Evolutionary conservation across 2,329 filamentous ascomycete species (phyloP).

Genomic region (Fusarium nematophilum): DNA sequence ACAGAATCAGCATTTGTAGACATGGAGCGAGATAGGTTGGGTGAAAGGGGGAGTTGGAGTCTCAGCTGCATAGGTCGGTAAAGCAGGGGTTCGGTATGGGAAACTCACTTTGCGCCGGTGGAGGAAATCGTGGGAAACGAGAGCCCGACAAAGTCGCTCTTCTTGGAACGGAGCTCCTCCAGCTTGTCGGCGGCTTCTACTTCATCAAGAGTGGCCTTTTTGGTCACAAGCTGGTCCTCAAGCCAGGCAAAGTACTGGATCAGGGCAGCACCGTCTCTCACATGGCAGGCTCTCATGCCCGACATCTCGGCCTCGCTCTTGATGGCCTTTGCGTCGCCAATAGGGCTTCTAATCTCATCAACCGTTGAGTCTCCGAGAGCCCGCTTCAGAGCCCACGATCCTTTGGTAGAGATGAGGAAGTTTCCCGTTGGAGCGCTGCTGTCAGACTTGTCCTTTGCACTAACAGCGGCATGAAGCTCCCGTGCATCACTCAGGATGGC

Average conservation of each 20-base stretch:
- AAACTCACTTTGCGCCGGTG: slow-evolving; percentile 77
- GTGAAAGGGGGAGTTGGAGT: neutral
- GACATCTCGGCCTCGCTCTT: slow-evolving; percentile 92
- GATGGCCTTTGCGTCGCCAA: slow-evolving; percentile 91
- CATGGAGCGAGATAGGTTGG: neutral
- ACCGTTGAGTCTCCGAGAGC: slow-evolving; percentile 86
- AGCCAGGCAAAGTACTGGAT: slow-evolving; percentile 97
- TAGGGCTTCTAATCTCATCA: slow-evolving; percentile 86
- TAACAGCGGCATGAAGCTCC: slow-evolving; percentile 59
- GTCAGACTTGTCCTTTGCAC: slow-evolving; percentile 52
- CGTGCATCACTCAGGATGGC: slow-evolving; percentile 83
- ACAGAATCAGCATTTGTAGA: slow-evolving; percentile 6
- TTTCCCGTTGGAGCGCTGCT: slow-evolving; percentile 61
- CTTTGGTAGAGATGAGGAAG: slow-evolving; percentile 87
- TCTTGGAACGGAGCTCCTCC: slow-evolving; percentile 75
- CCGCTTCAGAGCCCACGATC: slow-evolving; percentile 91
- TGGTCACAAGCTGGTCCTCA: slow-evolving; percentile 83
- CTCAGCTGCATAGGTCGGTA: too few species aligned
- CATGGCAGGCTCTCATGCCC: slow-evolving; percentile 94
- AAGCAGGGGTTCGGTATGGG: neutral
- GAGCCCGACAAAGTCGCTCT: slow-evolving; percentile 84
- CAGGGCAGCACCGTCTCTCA: slow-evolving; percentile 91
- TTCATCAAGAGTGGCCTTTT: slow-evolving; percentile 83
- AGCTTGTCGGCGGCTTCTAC: slow-evolving; percentile 93
- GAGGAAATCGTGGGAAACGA: slow-evolving; percentile 98